Base-by-base conservation (phyloP, 2,329 filamentous ascomycete genomes). In the Xylariales sp. region DNA sequence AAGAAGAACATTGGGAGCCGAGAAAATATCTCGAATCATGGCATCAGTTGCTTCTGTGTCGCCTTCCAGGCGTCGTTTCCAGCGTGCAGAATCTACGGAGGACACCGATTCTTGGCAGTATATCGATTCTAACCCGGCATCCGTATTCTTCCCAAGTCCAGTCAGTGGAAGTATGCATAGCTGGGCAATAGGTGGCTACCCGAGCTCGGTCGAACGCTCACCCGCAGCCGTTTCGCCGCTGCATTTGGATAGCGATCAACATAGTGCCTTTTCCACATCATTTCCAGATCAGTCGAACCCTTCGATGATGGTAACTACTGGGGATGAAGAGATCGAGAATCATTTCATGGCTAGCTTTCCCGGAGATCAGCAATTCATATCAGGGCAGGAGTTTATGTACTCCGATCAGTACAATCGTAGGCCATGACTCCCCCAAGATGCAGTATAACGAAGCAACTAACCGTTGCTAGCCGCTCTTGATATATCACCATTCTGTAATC, bases 151-250 rank as follows among this genome's bases (percentile, higher is more conserved):
- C 14, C 65, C 69, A 19, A 76, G 74, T 46, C 74, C 75, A 4
- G 67, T 66, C 9, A 73, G 66, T 46, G 14, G 66, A 7, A 71
- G 64, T 49, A 55, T 78, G 49, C 67, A 65, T 27, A 73, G 74
- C 16, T 78, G 69, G 57, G 65, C 63, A 10, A 57, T 77, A 31
- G 56, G 77, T 34, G 63, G 66, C 21, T 64, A 66, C 46, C 46
- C 56, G 15, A 52, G 51, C 38, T 54, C 61, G 27, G 43, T 61
- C 10, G 54, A 59, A 42, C 47, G 51, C 16, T 62, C 62, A 16
- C 57, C 61, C n/a, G 50, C 56, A 4, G 57, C 59, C 2, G 58
- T 68, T 28, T 74, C 71, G 16, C 72, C 70, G 3, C 50, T 71
- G 16, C 59, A 65, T 32, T 49, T 67, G 6, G 64, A 72, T 31